Conservation (phyloP, 805 yeast genomes). For the Sugiyamaella qingdaonensis region DNA sequence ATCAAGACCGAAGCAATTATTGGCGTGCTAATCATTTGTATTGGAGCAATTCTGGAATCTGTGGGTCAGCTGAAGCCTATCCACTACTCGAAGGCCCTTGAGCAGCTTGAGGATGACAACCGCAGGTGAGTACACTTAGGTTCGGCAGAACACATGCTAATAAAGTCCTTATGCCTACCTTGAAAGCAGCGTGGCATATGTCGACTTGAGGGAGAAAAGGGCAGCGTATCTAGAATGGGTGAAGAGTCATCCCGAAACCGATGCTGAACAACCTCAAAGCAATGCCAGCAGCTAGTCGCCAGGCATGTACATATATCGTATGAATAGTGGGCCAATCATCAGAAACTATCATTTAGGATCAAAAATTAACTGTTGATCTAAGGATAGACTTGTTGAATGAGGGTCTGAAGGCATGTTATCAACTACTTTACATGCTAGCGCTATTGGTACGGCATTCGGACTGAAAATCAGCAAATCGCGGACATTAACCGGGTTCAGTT, state of each 20-base stretch:
- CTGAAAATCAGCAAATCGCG: too few species aligned
- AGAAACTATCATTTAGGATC: too few species aligned
- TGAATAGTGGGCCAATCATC: too few species aligned
- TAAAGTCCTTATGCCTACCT: conserved; percentile 42
- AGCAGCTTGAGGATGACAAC: conserved; percentile 47
- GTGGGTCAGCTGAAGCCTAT: conserved; percentile 43
- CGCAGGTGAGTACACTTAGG: conserved; percentile 22
- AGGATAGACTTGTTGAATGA: too few species aligned
- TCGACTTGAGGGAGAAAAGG: conserved; percentile 47
- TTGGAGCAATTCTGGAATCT: conserved; percentile 33
- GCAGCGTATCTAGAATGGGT: conserved; percentile 36
- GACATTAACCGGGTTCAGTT: too few species aligned
- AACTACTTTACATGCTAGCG: too few species aligned
- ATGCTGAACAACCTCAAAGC: neutral
- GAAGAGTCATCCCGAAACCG: neutral
- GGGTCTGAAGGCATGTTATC: too few species aligned
- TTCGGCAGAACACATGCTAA: neutral
- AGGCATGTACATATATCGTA: too few species aligned
- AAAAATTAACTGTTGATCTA: too few species aligned
- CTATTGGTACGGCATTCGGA: too few species aligned
- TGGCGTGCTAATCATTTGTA: conserved; percentile 43
- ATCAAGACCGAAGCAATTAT: conserved; percentile 47
- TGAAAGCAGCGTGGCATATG: conserved; percentile 49
- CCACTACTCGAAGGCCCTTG: conserved; percentile 45
- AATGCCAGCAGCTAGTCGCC: too few species aligned